A percentile compares a stretch with the other conserved stretches of the same genome.
Conservation (phyloP, 2,329 filamentous ascomycete species). For the Colletotrichum limetticola region DNA sequence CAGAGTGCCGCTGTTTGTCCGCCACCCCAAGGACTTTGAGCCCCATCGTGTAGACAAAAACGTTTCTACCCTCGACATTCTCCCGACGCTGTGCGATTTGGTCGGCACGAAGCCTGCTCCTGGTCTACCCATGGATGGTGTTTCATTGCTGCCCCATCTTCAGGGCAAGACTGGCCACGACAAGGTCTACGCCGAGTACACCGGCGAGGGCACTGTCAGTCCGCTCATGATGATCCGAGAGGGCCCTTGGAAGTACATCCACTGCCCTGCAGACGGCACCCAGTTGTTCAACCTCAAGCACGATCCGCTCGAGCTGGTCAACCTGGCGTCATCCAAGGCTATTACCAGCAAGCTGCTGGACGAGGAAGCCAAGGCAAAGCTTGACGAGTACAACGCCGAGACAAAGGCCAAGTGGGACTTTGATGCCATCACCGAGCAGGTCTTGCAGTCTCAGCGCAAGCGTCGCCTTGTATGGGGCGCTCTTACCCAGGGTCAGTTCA, state of each 20-base stretch:
- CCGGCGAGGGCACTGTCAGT: constrained; percentile 88
- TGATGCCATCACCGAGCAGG: constrained; percentile 77
- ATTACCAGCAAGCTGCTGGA: constrained; percentile 49
- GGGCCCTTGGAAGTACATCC: constrained; percentile 90
- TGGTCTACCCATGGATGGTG: constrained; percentile 85
- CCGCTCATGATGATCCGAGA: constrained; percentile 95
- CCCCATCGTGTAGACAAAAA: constrained; percentile 84
- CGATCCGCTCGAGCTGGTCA: constrained; percentile 82
- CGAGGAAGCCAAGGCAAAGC: constrained; percentile 57
- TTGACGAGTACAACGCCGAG: constrained; percentile 78
- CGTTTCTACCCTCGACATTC: constrained; percentile 90
- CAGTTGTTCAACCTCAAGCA: constrained; percentile 83
- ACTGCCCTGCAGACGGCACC: constrained; percentile 83
- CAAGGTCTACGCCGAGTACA: constrained; percentile 95
- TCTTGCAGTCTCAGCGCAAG: constrained; percentile 81
- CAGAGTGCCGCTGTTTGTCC: constrained; percentile 87
- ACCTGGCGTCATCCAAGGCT: constrained; percentile 66
- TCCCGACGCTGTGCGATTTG: constrained; percentile 88
- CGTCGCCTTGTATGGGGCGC: constrained; percentile 84
- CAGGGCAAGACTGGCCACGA: constrained; percentile 76
- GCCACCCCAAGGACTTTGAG: constrained; percentile 79
- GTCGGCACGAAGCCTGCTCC: constrained; percentile 76
- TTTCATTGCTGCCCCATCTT: constrained; percentile 83
- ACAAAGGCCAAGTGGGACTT: constrained; percentile 84
- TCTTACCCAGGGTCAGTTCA: constrained; percentile 78